Conservation (phyloP, 331 rosid genomes). For the Cucumis variabilis region DNA sequence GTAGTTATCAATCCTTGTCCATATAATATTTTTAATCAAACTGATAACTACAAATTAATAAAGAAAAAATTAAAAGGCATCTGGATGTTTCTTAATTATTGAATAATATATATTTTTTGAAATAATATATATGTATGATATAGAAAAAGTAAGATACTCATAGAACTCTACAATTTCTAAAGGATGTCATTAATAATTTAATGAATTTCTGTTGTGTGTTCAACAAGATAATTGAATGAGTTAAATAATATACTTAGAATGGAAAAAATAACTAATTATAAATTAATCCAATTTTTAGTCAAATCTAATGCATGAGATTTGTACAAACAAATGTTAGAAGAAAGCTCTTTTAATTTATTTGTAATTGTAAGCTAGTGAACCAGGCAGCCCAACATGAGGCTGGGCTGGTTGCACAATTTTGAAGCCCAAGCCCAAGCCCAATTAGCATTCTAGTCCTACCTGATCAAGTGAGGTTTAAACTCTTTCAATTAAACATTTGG, state of each 20-base stretch:
- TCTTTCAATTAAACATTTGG: too few species aligned
- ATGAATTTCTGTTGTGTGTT: background rate
- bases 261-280: background rate
- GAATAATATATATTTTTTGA: too few species aligned
- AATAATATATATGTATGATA: too few species aligned
- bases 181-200: background rate
- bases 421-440: slow-evolving; percentile 7
- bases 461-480: too few species aligned
- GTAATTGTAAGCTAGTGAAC: background rate
- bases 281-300: background rate
- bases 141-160: background rate
- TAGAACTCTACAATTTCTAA: background rate
- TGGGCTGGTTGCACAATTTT: too few species aligned
- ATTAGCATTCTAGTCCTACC: too few species aligned
- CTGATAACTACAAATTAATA: background rate
- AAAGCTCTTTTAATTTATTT: background rate
- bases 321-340: background rate
- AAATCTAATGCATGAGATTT: background rate
- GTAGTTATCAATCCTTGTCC: slow-evolving; percentile 9
- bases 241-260: background rate
- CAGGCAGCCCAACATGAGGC: background rate
- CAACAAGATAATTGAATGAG: background rate
- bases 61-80: background rate
- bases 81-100: background rate
- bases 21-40: background rate